These are phyloP conservation scores for Dipsacomyces acuminosporus DNA, from an alignment of 371 early-diverging fungal genomes.

Conservation along the genomic window DNA sequence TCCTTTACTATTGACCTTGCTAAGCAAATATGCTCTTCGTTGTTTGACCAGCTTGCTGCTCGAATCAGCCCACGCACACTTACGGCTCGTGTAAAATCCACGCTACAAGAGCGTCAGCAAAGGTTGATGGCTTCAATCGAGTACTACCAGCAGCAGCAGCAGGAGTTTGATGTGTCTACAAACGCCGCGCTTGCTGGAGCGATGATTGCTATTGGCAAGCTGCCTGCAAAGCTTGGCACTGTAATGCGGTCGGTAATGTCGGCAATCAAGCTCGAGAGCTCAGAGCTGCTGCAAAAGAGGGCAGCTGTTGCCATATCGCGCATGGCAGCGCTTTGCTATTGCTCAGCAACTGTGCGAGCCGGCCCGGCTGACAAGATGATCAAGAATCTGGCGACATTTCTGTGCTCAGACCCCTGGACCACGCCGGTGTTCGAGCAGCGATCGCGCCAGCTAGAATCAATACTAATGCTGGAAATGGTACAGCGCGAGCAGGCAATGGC, in stretches of 20 bases:
- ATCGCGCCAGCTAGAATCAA: slow-evolving; percentile 20
- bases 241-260: slow-evolving; percentile 86
- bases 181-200: slow-evolving; percentile 79
- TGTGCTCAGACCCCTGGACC: slow-evolving; percentile 74
- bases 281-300: slow-evolving; percentile 43
- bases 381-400: slow-evolving; percentile 77
- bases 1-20: slow-evolving; percentile 64
- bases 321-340: slow-evolving; percentile 47
- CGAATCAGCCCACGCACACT: slow-evolving; percentile 50
- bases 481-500: slow-evolving; percentile 36
- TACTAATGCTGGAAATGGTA: slow-evolving; percentile 45
- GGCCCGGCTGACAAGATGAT: slow-evolving; percentile 80
- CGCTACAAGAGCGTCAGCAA: slow-evolving; percentile 58
- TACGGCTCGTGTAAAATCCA: slow-evolving; percentile 38
- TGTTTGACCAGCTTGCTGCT: slow-evolving; percentile 53
- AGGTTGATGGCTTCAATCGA: slow-evolving; percentile 63
- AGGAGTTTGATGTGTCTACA: slow-evolving; percentile 65
- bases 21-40: slow-evolving; percentile 51
- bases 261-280: slow-evolving; percentile 60
- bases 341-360: slow-evolving; percentile 5
- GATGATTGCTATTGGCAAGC: slow-evolving; percentile 66
- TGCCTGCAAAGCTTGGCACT: slow-evolving; percentile 81
- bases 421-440: slow-evolving; percentile 57
- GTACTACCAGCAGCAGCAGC: slow-evolving; percentile 59
- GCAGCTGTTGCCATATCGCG: slow-evolving; percentile 49